Evolutionary conservation across 805 yeast species (phyloP), one percentile per base, ranked within the genome.

Genomic region (Hanseniaspora mollemarum): DNA sequence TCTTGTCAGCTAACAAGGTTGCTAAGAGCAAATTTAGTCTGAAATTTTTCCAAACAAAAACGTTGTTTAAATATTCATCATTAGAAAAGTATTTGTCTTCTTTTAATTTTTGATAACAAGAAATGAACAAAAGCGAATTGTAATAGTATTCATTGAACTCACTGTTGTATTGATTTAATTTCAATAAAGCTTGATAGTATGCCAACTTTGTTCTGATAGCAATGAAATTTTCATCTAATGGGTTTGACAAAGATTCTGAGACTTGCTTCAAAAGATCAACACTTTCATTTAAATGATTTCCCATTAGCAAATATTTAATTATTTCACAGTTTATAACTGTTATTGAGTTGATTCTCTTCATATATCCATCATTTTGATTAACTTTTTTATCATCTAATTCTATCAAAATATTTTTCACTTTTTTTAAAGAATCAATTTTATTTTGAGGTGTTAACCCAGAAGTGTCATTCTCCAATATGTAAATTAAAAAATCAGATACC

Each of bases 1-100:
- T 85, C 60, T 77, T 80, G 62, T 87, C 95, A 44, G 96, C 97
- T 58, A 90, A 72, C 54, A 92, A 70, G 0, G 96, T 97, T 29
- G 95, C 80, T 42, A 87, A 72, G 54, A 90, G 75, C 57, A 90
- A 75, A 57, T 90, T 94, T 59, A 80, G 78, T 1, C 86, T 84
- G 46, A 80, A 65, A 51, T 69, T 70, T 57, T 72, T 74, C 57
- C 68, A 71, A 44, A 70, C 73, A 32, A 61, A 57, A 12, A 54
- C 37, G 10, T 71, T 57, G 52, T 78, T 63, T 38, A 64, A 66
- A 26, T 65, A 53, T 19, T 25, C 26, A 18, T 29, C 18, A 52
- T 54, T 16, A 50, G 40, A 19, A 31, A 40, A 48, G 36, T 51
- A 35, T 38, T 46, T n/a, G 46, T 38, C 26, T 52, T 35, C 52